Evolutionary conservation across 768 basidiomycete genomes (phyloP).

Genomic region (Cubamyces sp.): DNA sequence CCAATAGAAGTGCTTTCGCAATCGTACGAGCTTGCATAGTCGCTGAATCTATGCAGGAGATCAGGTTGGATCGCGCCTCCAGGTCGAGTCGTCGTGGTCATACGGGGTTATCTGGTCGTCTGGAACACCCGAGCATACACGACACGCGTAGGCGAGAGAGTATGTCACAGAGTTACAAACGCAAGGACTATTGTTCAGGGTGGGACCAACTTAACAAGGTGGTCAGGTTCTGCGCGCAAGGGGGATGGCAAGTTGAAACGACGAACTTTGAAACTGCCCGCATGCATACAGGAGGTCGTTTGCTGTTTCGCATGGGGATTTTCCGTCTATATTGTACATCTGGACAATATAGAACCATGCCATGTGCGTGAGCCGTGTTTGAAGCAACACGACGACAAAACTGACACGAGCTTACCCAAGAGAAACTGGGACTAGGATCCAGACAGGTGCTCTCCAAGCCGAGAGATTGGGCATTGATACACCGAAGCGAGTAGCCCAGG

Average conservation of each 20-base stretch:
- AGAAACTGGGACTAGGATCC: no score
- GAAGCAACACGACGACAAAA: no score
- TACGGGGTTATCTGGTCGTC: background rate
- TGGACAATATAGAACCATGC: no score
- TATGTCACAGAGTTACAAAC: background rate
- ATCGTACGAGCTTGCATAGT: background rate
- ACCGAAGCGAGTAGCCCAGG: no score
- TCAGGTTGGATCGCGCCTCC: background rate
- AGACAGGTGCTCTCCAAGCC: no score
- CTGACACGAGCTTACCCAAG: no score
- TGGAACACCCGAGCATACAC: background rate
- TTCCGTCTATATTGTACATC: conserved; percentile 2
- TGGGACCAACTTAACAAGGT: background rate
- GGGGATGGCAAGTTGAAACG: background rate
- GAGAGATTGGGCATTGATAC: no score
- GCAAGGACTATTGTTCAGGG: background rate
- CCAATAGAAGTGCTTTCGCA: background rate
- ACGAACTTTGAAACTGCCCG: background rate
- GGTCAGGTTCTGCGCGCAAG: background rate
- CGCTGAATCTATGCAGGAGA: background rate
- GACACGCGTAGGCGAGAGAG: background rate
- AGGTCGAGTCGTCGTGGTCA: background rate
- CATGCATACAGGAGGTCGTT: background rate
- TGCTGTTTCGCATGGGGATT: background rate
- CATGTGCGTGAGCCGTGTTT: no score